Conservation (phyloP, 1,139 yeast genomes). For the Lodderomyces oxycetoniae region DNA sequence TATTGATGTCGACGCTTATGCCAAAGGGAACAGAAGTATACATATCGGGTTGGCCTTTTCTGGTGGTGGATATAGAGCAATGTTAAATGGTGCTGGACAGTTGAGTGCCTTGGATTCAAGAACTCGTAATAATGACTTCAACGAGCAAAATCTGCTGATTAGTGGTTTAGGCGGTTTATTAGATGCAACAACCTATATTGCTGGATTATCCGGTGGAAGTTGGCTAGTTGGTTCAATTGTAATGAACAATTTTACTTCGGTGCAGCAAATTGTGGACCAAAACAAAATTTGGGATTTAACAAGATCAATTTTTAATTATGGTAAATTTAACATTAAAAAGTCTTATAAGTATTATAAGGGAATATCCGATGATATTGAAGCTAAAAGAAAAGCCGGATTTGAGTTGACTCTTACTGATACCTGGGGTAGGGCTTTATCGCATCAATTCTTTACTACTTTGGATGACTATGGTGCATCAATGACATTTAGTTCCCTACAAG, state of each 20-base stretch:
- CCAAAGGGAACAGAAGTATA: slow-evolving; percentile 35
- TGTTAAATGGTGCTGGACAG: slow-evolving; percentile 45
- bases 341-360: slow-evolving; percentile 53
- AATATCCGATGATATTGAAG: slow-evolving; percentile 50
- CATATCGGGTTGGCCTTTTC: slow-evolving; percentile 41
- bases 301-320: slow-evolving; percentile 58
- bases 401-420: slow-evolving; percentile 78
- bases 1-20: slow-evolving; percentile 53
- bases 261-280: slow-evolving; percentile 51
- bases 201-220: slow-evolving; percentile 82
- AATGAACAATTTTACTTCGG: slow-evolving; percentile 77
- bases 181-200: slow-evolving; percentile 66
- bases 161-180: slow-evolving; percentile 81
- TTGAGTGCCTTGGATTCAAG: slow-evolving; percentile 35
- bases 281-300: slow-evolving; percentile 66
- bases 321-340: slow-evolving; percentile 61
- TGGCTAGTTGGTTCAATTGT: slow-evolving; percentile 82
- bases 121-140: slow-evolving; percentile 14
- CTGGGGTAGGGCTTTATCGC: slow-evolving; percentile 85
- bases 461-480: slow-evolving; percentile 57
- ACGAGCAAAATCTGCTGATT: slow-evolving; percentile 23
- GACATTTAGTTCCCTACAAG: slow-evolving; percentile 61
- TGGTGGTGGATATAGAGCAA: slow-evolving; percentile 48
- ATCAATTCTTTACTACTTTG: slow-evolving; percentile 61
- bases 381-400: slow-evolving; percentile 71